Evolutionary conservation across 257 asterid species (phyloP).

Genomic region (Vinca minor): DNA sequence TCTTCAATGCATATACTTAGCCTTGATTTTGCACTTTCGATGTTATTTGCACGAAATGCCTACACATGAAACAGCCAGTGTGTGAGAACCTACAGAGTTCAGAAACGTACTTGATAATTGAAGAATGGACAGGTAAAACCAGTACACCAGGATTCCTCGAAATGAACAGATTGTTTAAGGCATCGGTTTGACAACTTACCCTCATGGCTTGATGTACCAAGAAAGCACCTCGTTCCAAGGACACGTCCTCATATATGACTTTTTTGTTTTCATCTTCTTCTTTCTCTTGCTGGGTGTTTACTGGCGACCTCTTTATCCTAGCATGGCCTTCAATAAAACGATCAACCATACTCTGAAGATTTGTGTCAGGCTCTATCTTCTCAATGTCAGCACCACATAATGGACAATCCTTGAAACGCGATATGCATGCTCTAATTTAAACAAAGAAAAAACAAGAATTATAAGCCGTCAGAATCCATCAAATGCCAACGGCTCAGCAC

Average conservation of each 20-base stretch:
- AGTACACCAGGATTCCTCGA: not conserved
- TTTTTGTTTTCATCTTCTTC: constrained; percentile 42
- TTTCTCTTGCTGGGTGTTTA: constrained; percentile 50
- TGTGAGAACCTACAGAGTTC: not conserved
- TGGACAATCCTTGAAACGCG: constrained; percentile 88
- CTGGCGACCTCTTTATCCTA: constrained; percentile 81
- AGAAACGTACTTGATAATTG: not conserved
- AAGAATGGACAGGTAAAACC: not conserved
- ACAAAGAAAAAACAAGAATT: constrained; percentile 10
- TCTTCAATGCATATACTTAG: constrained; percentile 77
- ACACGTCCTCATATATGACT: constrained; percentile 86
- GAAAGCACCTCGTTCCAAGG: constrained; percentile 89
- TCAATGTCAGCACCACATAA: constrained; percentile 94
- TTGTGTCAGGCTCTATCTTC: constrained; percentile 68
- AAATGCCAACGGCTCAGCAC: too few species aligned
- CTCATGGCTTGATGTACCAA: constrained; percentile 99
- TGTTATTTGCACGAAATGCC: constrained; percentile 92
- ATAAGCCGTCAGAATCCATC: constrained; percentile 4
- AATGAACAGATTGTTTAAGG: not conserved
- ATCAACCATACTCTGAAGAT: constrained; percentile 83
- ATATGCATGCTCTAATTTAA: constrained; percentile 62
- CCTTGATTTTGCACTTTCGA: constrained; percentile 90
- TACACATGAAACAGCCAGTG: constrained; percentile 22
- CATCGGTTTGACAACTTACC: constrained; percentile 33
- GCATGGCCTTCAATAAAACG: constrained; percentile 98